phyloP scores from a whole-genome alignment of 2,329 filamentous ascomycete genomes.

The Fusarium sp. region DNA sequence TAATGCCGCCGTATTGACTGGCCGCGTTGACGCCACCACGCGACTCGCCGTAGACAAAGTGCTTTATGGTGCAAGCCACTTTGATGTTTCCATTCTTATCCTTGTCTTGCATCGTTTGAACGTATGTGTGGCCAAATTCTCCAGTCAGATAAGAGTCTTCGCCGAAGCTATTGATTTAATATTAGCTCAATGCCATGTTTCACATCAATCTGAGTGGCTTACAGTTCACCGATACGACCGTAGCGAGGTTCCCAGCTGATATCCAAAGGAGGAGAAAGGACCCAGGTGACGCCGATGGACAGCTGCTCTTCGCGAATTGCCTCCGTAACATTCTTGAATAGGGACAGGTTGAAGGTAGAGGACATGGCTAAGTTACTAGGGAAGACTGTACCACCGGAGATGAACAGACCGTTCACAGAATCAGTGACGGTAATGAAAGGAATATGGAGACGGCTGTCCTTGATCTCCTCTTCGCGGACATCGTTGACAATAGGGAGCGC shows the following conservation, averaged over 20 bases:
- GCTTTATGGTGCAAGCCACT: conserved; percentile 56
- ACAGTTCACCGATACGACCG: conserved; percentile 41
- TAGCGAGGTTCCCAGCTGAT: conserved; percentile 52
- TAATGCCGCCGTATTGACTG: conserved; percentile 52
- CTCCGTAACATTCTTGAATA: conserved; percentile 47
- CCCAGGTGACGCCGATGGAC: conserved; percentile 52
- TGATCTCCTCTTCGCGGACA: conserved; percentile 38
- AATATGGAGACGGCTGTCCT: conserved; percentile 32
- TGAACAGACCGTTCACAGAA: conserved; percentile 51
- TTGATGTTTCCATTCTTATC: conserved; percentile 52
- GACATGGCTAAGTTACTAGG: conserved; percentile 51
- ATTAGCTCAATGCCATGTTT: conserved; percentile 1
- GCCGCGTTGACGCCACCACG: conserved; percentile 54
- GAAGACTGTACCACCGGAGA: conserved; percentile 52
- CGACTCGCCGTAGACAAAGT: conserved; percentile 54
- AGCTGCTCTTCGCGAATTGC: conserved; percentile 53
- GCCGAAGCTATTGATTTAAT: conserved; percentile 49
- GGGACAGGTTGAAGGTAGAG: conserved; percentile 50
- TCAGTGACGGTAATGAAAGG: conserved; percentile 39
- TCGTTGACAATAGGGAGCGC: conserved; percentile 48
- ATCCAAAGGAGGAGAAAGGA: conserved; percentile 53
- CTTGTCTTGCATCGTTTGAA: conserved; percentile 55
- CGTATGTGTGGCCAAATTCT: conserved; percentile 52
- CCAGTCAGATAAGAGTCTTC: conserved; percentile 53
- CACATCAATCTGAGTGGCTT: neutral